Evolutionary conservation across 1,284 basidiomycete genomes (phyloP), one percentile per base, ranked within the genome.

Genomic region (Sanghuangporus weigelae): DNA sequence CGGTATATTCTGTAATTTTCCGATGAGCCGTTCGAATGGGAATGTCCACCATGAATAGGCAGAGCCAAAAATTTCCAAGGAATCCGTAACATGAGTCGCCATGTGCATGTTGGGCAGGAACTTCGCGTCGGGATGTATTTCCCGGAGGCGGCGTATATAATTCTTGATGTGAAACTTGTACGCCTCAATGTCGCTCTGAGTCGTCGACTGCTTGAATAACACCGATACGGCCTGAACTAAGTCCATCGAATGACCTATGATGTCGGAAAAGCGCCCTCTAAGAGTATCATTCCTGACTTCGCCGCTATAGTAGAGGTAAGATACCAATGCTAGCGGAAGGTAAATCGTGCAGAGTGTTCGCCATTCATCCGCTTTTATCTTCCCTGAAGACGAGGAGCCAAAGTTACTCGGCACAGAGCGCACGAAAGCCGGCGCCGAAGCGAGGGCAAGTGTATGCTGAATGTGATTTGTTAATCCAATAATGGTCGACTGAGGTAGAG

Each of bases 351-450:
- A 65, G 8, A 75, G 49, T 7, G 69, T 70, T 1, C 71, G 68
- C 77, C 77, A 78, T 66, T 78, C 69, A 63, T 75, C 75, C 3
- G 77, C 77, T 57, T 76, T 78, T 50, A 76, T 62, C 4, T 67
- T 69, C 1, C 77, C 77, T 12, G 69, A 69, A 16, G 60, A 54
- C 1, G 69, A 63, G 19, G 71, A 65, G 6, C 77, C 76, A 64
- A 72, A 74, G 49, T 76, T 72, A 8, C 57, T 46, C 2, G 76
- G 77, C 1, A 75, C 71, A 23, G 71, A 71, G 46, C 64, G 59
- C 0, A 77, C 19, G 75, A 75, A 77, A 4, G 72, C 66, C 7
- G 75, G 75, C 11, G 62, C 69, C 3, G 55, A 53, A 1, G 70
- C 74, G 2, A 71, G 57, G 14, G 63, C 42, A 10, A 77, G 69